Percentiles rank a stretch among this genome's conserved stretches.
These are phyloP conservation scores for Ceriops zippeliana DNA, from an alignment of 345 rosid genomes.

Conservation along the genomic window DNA sequence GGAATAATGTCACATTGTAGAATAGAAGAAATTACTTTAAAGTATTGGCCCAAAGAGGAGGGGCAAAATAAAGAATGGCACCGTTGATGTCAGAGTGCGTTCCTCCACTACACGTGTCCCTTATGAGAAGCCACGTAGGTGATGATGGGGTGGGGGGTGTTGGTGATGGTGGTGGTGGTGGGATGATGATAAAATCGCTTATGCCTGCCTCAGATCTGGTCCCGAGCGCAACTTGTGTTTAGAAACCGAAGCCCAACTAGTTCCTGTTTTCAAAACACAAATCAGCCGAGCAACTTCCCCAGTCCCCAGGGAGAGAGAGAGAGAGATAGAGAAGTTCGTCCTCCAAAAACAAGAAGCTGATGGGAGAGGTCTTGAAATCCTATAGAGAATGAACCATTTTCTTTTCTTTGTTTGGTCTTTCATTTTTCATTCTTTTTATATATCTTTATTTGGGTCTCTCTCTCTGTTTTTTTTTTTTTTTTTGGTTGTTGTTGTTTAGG, in stretches of 20 bases:
- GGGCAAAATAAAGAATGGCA: slow-evolving; percentile 17
- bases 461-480: background rate
- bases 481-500: slow-evolving; percentile 25
- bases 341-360: slow-evolving; percentile 16
- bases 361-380: slow-evolving; percentile 57
- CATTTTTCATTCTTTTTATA: background rate
- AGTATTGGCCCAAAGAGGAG: background rate
- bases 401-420: background rate
- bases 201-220: slow-evolving; percentile 31
- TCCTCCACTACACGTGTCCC: slow-evolving; percentile 41
- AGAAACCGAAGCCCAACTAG: background rate
- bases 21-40: background rate
- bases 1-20: background rate
- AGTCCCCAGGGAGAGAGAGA: too few relatives aligned
- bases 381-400: background rate
- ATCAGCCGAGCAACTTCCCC: background rate
- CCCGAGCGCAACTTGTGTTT: background rate
- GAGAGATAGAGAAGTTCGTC: too few relatives aligned
- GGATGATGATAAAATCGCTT: too few relatives aligned
- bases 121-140: slow-evolving; percentile 35
- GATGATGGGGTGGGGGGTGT: slow-evolving; percentile 7
- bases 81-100: slow-evolving; percentile 30
- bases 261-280: background rate
- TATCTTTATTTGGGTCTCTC: background rate
- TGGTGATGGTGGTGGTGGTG: slow-evolving; percentile 8